Evolutionary conservation across 1,139 yeast genomes (phyloP).

Genomic region (Taphrina communis): DNA sequence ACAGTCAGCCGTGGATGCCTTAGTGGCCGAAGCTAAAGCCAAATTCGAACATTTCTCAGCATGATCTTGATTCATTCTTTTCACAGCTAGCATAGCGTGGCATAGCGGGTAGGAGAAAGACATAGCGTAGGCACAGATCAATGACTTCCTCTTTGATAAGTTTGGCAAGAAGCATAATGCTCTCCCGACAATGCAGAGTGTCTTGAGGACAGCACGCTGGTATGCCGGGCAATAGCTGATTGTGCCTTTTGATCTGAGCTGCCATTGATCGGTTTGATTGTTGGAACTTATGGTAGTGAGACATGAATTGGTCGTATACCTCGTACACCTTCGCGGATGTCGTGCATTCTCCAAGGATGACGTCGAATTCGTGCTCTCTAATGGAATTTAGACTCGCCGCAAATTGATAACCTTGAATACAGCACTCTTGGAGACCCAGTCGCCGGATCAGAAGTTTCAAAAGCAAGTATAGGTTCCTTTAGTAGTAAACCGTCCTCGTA

Average conservation of each 20-base stretch:
- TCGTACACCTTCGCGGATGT: background rate
- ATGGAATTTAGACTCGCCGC: background rate
- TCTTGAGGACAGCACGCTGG: too few species aligned
- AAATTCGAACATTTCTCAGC: constrained; percentile 25
- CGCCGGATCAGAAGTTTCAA: background rate
- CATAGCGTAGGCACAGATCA: constrained; percentile 1
- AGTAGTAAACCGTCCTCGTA: constrained; percentile 13
- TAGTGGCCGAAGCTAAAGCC: constrained; percentile 12
- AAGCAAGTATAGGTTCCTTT: constrained; percentile 22
- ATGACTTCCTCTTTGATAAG: too few species aligned
- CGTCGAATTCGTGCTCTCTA: background rate
- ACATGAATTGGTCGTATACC: background rate
- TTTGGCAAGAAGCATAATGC: too few species aligned
- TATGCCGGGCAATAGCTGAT: background rate
- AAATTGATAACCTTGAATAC: background rate
- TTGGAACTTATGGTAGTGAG: background rate
- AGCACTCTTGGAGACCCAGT: background rate
- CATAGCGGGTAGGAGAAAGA: background rate
- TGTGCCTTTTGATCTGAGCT: constrained; percentile 2
- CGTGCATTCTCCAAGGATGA: background rate
- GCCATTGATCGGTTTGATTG: background rate
- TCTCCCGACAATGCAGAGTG: too few species aligned
- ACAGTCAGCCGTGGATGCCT: background rate
- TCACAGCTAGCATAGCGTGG: background rate
- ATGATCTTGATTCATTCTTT: background rate